phyloP scores from a whole-genome alignment of 2,329 filamentous ascomycete species.

The Ascochyta pisi region DNA sequence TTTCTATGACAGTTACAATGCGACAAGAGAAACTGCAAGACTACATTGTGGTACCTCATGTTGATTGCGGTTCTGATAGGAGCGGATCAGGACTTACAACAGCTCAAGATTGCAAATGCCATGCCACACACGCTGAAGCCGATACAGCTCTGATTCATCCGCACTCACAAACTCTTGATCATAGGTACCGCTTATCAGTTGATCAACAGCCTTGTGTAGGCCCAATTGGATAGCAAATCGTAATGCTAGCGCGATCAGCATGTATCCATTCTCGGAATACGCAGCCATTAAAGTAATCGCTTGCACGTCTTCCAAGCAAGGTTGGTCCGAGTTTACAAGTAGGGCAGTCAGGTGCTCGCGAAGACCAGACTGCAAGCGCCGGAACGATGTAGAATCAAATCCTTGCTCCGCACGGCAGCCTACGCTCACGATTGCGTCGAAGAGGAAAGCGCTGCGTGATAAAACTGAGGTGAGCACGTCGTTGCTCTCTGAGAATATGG shows the following conservation, averaged over 20 bases:
- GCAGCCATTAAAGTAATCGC: slow-evolving; percentile 60
- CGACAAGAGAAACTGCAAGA: too few relatives aligned
- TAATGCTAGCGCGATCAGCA: slow-evolving; percentile 59
- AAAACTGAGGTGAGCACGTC: slow-evolving; percentile 58
- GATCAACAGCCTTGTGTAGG: slow-evolving; percentile 50
- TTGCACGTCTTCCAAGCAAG: slow-evolving; percentile 59
- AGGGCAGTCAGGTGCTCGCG: slow-evolving; percentile 55
- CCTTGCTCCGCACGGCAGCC: slow-evolving; percentile 59
- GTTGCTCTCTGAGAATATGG: slow-evolving; percentile 55
- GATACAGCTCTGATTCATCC: slow-evolving; percentile 45
- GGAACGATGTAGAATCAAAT: slow-evolving; percentile 49
- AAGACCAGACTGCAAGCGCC: slow-evolving; percentile 39
- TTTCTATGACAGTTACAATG: too few relatives aligned
- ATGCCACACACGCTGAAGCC: slow-evolving; percentile 57
- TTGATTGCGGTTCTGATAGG: neutral
- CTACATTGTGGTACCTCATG: neutral
- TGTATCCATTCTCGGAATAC: slow-evolving; percentile 60
- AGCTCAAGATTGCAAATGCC: slow-evolving; percentile 61
- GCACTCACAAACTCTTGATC: slow-evolving; percentile 11
- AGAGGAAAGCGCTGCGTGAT: slow-evolving; percentile 57
- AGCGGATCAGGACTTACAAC: slow-evolving; percentile 28
- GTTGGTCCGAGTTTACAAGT: slow-evolving; percentile 51
- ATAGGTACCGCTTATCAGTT: slow-evolving; percentile 46
- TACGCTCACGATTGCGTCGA: slow-evolving; percentile 61
- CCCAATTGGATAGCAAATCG: slow-evolving; percentile 59